Conservation (phyloP, 371 early-diverging fungal species). For the Mortierella sp. region DNA sequence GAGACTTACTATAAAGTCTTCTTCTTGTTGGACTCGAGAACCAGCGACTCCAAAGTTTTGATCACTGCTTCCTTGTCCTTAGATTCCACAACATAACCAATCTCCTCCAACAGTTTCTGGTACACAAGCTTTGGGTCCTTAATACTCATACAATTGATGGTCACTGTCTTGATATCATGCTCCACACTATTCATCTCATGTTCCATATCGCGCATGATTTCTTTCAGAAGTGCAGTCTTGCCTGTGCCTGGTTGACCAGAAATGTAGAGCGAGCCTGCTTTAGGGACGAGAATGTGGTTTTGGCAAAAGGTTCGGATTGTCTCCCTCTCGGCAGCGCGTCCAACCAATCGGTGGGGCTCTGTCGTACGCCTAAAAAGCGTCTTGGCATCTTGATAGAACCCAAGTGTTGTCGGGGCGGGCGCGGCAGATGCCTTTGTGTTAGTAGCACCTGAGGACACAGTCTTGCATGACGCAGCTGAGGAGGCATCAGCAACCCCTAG, state of each 20-base stretch:
- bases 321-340: conserved; percentile 78
- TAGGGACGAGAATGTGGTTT: conserved; percentile 57
- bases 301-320: conserved; percentile 69
- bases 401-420: neutral
- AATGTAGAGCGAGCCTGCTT: conserved; percentile 80
- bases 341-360: conserved; percentile 77
- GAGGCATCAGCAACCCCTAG: neutral
- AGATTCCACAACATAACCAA: conserved; percentile 45
- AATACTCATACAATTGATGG: conserved; percentile 91
- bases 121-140: conserved; percentile 80
- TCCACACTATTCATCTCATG: conserved; percentile 34
- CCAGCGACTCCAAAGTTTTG: conserved; percentile 56
- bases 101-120: conserved; percentile 67
- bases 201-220: conserved; percentile 64
- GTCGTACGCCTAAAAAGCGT: conserved; percentile 73
- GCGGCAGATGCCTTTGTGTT: neutral
- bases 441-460: neutral
- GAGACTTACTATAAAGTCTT: conserved; percentile 60
- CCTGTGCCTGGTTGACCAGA: conserved; percentile 97
- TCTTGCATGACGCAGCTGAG: neutral
- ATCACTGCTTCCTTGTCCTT: conserved; percentile 48
- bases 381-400: conserved; percentile 65
- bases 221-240: conserved; percentile 89
- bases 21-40: conserved; percentile 50
- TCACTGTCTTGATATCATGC: conserved; percentile 64